These are phyloP conservation scores for rapeseed (Brassica napus) DNA, from an alignment of 345 rosid genomes.

Conservation along the genomic window DNA sequence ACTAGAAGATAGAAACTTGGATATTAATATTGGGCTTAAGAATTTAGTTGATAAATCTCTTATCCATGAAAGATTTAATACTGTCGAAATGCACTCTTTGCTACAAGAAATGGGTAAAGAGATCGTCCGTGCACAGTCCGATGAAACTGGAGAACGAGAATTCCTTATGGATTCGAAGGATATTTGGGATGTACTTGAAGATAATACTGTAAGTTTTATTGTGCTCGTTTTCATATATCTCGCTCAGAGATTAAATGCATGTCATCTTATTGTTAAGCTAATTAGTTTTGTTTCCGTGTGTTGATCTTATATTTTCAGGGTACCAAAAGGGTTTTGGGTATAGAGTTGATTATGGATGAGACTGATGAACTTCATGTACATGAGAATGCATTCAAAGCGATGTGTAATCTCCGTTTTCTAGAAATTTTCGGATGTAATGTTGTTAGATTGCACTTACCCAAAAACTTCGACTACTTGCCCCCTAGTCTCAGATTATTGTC, in stretches of 20 bases:
- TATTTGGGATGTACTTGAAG: neutral
- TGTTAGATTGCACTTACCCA: neutral
- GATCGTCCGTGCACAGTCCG: neutral
- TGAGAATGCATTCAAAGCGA: neutral
- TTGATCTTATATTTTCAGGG: neutral
- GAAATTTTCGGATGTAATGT: neutral
- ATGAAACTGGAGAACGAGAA: neutral
- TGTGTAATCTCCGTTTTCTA: neutral
- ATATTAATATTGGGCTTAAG: neutral
- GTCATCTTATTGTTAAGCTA: too few species aligned
- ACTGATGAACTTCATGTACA: neutral
- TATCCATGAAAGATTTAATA: neutral
- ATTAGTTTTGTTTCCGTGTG: too few species aligned
- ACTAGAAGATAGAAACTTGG: neutral
- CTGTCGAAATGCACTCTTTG: neutral
- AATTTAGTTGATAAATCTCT: neutral
- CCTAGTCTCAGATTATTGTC: neutral
- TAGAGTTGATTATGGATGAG: neutral
- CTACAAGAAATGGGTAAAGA: neutral
- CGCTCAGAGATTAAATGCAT: neutral
- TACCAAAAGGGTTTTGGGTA: neutral
- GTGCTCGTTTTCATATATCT: neutral
- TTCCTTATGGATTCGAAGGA: neutral
- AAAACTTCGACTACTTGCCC: neutral
- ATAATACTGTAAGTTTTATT: neutral